Percentiles rank a stretch among this genome's conserved stretches.
Conservation (phyloP, 2,329 filamentous ascomycete species). For the Trichoderma sp. region DNA sequence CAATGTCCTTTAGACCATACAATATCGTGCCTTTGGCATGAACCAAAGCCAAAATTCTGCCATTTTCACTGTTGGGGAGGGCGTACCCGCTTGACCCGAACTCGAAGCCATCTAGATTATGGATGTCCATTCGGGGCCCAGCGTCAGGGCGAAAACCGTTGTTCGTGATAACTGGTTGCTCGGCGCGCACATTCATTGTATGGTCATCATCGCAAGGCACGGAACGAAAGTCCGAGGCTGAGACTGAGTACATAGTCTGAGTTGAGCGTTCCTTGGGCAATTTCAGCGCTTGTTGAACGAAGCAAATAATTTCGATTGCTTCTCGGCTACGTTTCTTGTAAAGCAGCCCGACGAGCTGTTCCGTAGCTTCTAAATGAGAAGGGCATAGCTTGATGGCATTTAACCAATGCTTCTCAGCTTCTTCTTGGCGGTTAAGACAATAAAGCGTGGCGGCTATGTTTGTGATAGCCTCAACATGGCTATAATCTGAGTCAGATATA, state of each 20-base stretch:
- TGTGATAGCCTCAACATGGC: constrained; percentile 89
- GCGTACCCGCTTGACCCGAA: constrained; percentile 67
- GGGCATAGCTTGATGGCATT: constrained; percentile 82
- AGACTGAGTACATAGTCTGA: not conserved
- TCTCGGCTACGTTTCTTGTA: constrained; percentile 83
- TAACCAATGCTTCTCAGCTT: constrained; percentile 86
- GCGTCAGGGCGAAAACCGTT: not conserved
- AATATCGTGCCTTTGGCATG: constrained; percentile 99
- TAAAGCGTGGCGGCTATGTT: constrained; percentile 90
- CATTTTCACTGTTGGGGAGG: constrained; percentile 85
- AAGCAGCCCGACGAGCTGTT: constrained; percentile 87
- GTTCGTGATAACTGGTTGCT: not conserved
- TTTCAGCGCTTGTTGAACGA: constrained; percentile 75
- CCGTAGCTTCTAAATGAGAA: constrained; percentile 90
- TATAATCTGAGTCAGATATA: constrained; percentile 46
- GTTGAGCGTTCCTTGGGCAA: constrained; percentile 36
- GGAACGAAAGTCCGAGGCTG: not conserved
- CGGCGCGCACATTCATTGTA: not conserved
- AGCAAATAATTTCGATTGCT: constrained; percentile 84
- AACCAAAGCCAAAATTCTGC: constrained; percentile 87
- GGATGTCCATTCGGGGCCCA: constrained; percentile 6
- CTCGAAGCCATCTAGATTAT: constrained; percentile 33
- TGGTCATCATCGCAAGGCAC: not conserved
- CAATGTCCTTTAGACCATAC: constrained; percentile 83
- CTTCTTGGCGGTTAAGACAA: constrained; percentile 77